Base-by-base conservation (phyloP, 2,329 filamentous ascomycete genomes). In the Ceratocystis eucalypticola region DNA sequence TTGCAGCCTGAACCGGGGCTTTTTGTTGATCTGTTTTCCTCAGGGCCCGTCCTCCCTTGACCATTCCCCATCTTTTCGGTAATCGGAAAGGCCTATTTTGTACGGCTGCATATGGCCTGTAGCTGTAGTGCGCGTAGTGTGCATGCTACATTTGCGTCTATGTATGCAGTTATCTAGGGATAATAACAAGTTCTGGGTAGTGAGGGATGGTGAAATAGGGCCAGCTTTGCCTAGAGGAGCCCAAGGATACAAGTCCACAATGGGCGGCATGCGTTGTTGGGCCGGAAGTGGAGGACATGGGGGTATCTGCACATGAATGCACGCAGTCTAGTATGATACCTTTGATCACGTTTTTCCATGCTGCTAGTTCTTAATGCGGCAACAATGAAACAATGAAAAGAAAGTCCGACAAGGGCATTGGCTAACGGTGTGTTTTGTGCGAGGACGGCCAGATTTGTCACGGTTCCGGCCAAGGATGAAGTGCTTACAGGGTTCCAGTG, bases 211-310 rank as follows among this genome's bases (percentile, higher is more conserved):
- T 48, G 45, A 55, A 17, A 17, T 25, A 33, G 55, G 4, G 30
- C n/a, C 55, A n/a, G 53, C 55, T 20, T 20, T 25, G 15, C 15
- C 12, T n/a, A 7, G 12, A 37, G 30, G 17, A 30, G 28, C 53
- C 55, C 55, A 59, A 59, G 55, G 2, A 10, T 20, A 59, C 12
- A 37, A 22, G 28, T 17, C 55, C n/a, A 8, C 55, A 59, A 59
- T 37, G 30, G 55, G 55, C 28, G 17, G 55, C 15, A 30, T 59
- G 55, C 55, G 55, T 59, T 37, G 55, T 59, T 59, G 55, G 55
- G 55, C 55, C 33, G 55, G 5, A 59, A 59, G 55, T 33, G 28
- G 30, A 33, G 28, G 28, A n/a, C 33, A 30, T 30, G 17, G 28
- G 25, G 30, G 55, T n/a, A 37, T 59, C 22, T 57, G 28, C 55